Evolutionary conservation across 2,329 filamentous ascomycete genomes (phyloP).

Genomic region (Diplodia seriata): DNA sequence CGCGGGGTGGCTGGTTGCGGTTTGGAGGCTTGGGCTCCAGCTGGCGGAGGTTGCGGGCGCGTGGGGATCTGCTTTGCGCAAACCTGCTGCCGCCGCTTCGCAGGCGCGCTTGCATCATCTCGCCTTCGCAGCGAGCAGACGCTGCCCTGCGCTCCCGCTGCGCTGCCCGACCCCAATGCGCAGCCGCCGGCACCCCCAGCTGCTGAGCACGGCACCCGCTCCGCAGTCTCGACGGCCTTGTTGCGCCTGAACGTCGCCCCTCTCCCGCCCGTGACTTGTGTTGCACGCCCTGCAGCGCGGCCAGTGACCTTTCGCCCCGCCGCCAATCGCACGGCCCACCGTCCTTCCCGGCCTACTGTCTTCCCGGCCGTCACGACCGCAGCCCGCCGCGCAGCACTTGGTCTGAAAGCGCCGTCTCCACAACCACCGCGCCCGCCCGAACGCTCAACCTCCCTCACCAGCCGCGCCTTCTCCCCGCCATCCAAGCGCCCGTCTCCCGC

Average conservation of each 20-base stretch:
- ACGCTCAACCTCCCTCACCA: slow-evolving; percentile 34
- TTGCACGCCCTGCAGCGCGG: slow-evolving; percentile 25
- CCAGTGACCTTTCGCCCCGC: slow-evolving; percentile 29
- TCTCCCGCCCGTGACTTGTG: slow-evolving; percentile 27
- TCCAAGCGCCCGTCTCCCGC: slow-evolving; percentile 18
- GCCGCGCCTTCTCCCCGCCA: slow-evolving; percentile 34
- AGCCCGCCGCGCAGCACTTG: slow-evolving; percentile 30
- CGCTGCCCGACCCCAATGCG: slow-evolving; percentile 6
- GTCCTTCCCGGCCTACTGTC: slow-evolving; percentile 23
- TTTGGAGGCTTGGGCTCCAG: background rate
- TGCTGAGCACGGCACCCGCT: background rate
- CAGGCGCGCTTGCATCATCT: slow-evolving; percentile 11
- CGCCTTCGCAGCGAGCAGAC: slow-evolving; percentile 23
- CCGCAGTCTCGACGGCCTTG: slow-evolving; percentile 2
- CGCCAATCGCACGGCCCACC: slow-evolving; percentile 29
- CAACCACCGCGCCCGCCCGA: slow-evolving; percentile 37
- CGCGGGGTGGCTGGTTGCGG: slow-evolving; percentile 5
- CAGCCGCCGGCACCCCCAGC: slow-evolving; percentile 1
- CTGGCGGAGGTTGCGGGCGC: slow-evolving; percentile 8
- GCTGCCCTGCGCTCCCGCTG: slow-evolving; percentile 10
- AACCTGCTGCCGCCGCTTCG: slow-evolving; percentile 26
- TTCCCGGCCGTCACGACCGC: slow-evolving; percentile 29
- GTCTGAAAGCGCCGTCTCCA: slow-evolving; percentile 40
- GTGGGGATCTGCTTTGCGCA: slow-evolving; percentile 10
- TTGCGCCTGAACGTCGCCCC: slow-evolving; percentile 16